These are phyloP conservation scores for Hypholoma fasciculare DNA, from an alignment of 768 basidiomycete genomes.

Conservation along the genomic window DNA sequence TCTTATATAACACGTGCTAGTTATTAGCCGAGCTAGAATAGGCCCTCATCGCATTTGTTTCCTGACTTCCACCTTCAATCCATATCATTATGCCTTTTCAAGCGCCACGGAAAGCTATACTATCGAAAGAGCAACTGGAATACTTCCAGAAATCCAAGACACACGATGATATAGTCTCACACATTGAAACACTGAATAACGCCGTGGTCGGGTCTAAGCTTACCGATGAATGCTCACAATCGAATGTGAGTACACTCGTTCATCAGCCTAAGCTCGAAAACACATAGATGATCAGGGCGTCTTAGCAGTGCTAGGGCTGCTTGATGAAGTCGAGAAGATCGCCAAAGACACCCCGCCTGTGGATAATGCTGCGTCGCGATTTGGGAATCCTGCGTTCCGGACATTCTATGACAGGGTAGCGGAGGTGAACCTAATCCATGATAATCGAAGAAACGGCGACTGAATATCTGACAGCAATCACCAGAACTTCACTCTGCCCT, in stretches of 20 bases:
- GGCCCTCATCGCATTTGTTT: not conserved
- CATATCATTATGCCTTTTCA: slow-evolving; percentile 37
- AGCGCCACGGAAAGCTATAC: slow-evolving; percentile 68
- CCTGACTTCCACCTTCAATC: not conserved
- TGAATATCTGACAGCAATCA: slow-evolving; percentile 42
- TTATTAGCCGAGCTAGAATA: no score
- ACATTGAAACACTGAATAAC: slow-evolving; percentile 76
- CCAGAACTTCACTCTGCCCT: slow-evolving; percentile 56
- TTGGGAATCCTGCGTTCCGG: slow-evolving; percentile 96
- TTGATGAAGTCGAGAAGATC: slow-evolving; percentile 66
- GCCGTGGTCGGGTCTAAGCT: slow-evolving; percentile 77
- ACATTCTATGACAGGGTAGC: slow-evolving; percentile 84
- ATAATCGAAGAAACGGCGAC: not conserved
- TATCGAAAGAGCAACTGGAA: slow-evolving; percentile 74
- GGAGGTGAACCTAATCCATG: slow-evolving; percentile 43
- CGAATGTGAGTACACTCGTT: slow-evolving; percentile 50
- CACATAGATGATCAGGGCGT: slow-evolving; percentile 51
- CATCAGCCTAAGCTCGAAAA: not conserved
- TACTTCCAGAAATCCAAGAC: slow-evolving; percentile 81
- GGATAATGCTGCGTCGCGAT: slow-evolving; percentile 87
- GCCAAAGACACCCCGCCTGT: slow-evolving; percentile 79
- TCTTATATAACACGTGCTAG: no score
- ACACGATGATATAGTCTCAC: slow-evolving; percentile 63
- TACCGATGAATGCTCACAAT: slow-evolving; percentile 55
- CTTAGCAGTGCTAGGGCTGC: slow-evolving; percentile 55